phyloP scores from a whole-genome alignment of 805 yeast genomes.

The Kregervanrija fluxuum region DNA sequence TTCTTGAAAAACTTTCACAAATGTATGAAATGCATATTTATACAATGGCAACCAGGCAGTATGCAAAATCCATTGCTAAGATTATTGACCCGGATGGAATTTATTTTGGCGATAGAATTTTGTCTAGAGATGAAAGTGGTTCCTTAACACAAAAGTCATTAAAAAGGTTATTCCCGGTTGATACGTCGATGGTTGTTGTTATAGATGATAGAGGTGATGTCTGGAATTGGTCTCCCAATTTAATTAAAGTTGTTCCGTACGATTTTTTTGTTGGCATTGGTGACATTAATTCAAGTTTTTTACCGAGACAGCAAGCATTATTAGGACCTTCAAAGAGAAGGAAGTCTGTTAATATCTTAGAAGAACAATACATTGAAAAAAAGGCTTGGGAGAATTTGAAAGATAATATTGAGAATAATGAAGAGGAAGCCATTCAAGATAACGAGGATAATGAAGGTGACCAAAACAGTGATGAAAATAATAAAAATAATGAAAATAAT shows the following conservation, averaged over 20 bases:
- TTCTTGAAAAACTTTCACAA: slow-evolving; percentile 55
- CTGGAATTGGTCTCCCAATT: slow-evolving; percentile 94
- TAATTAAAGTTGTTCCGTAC: slow-evolving; percentile 89
- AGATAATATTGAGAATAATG: slow-evolving; percentile 2
- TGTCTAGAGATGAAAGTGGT: slow-evolving; percentile 93
- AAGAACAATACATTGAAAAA: slow-evolving; percentile 33
- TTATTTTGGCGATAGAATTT: slow-evolving; percentile 84
- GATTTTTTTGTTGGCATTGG: slow-evolving; percentile 97
- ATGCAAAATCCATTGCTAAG: slow-evolving; percentile 82
- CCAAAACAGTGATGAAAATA: slow-evolving; percentile 12
- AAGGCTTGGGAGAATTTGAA: slow-evolving; percentile 10
- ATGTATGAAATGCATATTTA: slow-evolving; percentile 88
- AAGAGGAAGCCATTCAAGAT: slow-evolving; percentile 8
- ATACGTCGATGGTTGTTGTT: slow-evolving; percentile 91
- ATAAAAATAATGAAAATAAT: slow-evolving; percentile 10
- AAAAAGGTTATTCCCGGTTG: slow-evolving; percentile 86
- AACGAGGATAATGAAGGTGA: slow-evolving; percentile 25
- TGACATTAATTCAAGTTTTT: slow-evolving; percentile 86
- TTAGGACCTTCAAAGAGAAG: slow-evolving; percentile 59
- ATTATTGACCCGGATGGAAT: slow-evolving; percentile 86
- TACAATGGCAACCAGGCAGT: slow-evolving; percentile 96
- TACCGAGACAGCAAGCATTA: slow-evolving; percentile 66
- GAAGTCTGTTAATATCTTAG: slow-evolving; percentile 49
- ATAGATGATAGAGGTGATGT: slow-evolving; percentile 98
- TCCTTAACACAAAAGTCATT: slow-evolving; percentile 83